These are phyloP conservation scores for Trichoderma asperelloides DNA, from an alignment of 495 filamentous ascomycete species.

Conservation along the genomic window DNA sequence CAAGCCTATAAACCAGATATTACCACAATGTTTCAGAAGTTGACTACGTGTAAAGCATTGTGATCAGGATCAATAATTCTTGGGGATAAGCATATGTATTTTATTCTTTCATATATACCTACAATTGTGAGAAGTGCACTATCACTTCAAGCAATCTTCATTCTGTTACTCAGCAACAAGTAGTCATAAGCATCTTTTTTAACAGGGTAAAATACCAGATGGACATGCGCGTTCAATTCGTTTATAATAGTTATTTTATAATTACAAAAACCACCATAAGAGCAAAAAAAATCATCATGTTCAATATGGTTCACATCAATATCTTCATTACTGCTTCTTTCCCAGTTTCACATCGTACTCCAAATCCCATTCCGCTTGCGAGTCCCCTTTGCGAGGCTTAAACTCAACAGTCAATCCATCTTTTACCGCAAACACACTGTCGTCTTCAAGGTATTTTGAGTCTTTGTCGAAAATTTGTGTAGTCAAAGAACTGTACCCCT, in stretches of 20 bases:
- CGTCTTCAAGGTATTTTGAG: constrained; percentile 53
- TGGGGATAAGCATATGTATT: no score
- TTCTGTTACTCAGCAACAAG: no score
- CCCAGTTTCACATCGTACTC: constrained; percentile 44
- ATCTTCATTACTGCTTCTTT: background rate
- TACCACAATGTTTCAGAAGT: no score
- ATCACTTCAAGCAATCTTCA: no score
- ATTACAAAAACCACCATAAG: background rate
- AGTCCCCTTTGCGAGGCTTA: constrained; percentile 45
- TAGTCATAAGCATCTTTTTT: no score
- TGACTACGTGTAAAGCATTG: no score
- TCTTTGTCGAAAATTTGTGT: constrained; percentile 68
- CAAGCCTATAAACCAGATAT: no score
- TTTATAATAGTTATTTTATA: background rate
- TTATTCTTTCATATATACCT: no score
- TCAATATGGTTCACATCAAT: background rate
- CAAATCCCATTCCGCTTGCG: constrained; percentile 52
- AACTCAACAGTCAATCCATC: constrained; percentile 64
- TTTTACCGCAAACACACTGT: constrained; percentile 72
- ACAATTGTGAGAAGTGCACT: no score
- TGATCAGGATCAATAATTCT: no score
- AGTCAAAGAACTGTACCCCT: constrained; percentile 43
- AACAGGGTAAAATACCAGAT: background rate
- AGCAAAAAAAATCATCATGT: background rate
- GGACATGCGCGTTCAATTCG: background rate